Percentiles rank a stretch among this genome's conserved stretches.
These are phyloP conservation scores for Pythium diclinum DNA, from an alignment of 352 stramenopile species.

Conservation along the genomic window DNA sequence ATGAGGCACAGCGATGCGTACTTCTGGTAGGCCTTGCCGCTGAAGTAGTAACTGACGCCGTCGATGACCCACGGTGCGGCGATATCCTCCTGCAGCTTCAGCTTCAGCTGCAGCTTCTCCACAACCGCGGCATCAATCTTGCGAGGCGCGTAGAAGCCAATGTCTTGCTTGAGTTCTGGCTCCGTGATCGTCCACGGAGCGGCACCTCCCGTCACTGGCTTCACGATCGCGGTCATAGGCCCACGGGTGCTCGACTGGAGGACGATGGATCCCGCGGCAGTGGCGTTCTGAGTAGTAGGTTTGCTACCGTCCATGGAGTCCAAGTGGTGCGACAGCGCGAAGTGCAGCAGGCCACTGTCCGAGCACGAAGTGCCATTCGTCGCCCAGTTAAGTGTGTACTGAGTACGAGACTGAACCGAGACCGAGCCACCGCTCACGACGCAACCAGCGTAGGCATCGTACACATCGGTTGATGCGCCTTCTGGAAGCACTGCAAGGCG, in stretches of 20 bases:
- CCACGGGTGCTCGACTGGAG: constrained; percentile 57
- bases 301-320: constrained; percentile 31
- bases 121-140: constrained; percentile 33
- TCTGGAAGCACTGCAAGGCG: constrained; percentile 54
- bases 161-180: constrained; percentile 43
- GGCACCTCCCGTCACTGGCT: constrained; percentile 37
- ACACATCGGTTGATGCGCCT: constrained; percentile 33
- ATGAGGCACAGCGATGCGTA: constrained; percentile 76
- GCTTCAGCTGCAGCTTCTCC: constrained; percentile 32
- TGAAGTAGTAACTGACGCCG: constrained; percentile 67
- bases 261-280: constrained; percentile 28
- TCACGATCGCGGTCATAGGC: constrained; percentile 44
- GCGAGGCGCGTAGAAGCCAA: constrained; percentile 52
- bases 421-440: constrained; percentile 52
- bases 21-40: constrained; percentile 77
- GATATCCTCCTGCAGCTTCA: constrained; percentile 56
- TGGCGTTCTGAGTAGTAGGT: constrained; percentile 23
- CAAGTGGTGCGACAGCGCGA: constrained; percentile 63
- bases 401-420: constrained; percentile 51
- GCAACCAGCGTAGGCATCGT: constrained; percentile 56
- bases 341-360: constrained; percentile 28
- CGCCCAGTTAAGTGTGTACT: constrained; percentile 63
- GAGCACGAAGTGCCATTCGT: constrained; percentile 31
- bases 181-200: constrained; percentile 53
- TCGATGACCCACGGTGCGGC: constrained; percentile 43